A percentile compares a stretch with the other conserved stretches of the same genome.
Conservation (phyloP, 805 yeast species). For the Kregervanrija fluxuum region DNA sequence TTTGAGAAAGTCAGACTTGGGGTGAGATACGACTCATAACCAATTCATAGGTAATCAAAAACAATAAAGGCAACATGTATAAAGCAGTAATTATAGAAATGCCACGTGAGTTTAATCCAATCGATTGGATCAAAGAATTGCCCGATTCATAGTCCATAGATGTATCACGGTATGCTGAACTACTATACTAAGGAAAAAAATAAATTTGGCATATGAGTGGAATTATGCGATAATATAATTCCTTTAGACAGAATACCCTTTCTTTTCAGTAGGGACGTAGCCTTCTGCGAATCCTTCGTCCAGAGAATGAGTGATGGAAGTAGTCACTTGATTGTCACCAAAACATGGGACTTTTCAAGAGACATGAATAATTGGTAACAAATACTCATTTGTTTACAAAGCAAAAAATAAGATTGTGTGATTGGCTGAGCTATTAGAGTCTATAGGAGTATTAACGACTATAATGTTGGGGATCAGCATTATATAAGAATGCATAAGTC, state of each 20-base stretch:
- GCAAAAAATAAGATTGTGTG: too few species aligned
- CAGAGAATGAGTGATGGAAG: too few species aligned
- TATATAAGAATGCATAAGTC: too few species aligned
- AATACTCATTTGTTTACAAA: too few species aligned
- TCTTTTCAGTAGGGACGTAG: conserved; percentile 16
- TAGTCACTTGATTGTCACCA: too few species aligned
- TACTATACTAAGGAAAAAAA: conserved; percentile 69
- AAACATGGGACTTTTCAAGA: too few species aligned
- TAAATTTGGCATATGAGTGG: conserved; percentile 77
- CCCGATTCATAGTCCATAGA: conserved; percentile 59
- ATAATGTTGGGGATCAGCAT: too few species aligned
- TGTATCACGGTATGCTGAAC: conserved; percentile 68
- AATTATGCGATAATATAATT: conserved; percentile 61
- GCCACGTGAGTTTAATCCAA: conserved; percentile 46
- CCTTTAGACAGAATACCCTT: conserved; percentile 46
- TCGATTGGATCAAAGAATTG: conserved; percentile 49
- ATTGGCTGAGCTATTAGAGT: too few species aligned
- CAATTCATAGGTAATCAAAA: conserved; percentile 80
- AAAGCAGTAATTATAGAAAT: conserved; percentile 69
- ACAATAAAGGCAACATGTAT: conserved; percentile 74
- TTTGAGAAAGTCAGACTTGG: conserved; percentile 74
- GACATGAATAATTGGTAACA: too few species aligned
- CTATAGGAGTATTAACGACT: too few species aligned
- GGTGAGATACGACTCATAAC: conserved; percentile 76
- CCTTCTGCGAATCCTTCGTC: too few species aligned